Evolutionary conservation across 257 asterid species (phyloP), one percentile per base, ranked within the genome.

Genomic region (Solanum virginianum): DNA sequence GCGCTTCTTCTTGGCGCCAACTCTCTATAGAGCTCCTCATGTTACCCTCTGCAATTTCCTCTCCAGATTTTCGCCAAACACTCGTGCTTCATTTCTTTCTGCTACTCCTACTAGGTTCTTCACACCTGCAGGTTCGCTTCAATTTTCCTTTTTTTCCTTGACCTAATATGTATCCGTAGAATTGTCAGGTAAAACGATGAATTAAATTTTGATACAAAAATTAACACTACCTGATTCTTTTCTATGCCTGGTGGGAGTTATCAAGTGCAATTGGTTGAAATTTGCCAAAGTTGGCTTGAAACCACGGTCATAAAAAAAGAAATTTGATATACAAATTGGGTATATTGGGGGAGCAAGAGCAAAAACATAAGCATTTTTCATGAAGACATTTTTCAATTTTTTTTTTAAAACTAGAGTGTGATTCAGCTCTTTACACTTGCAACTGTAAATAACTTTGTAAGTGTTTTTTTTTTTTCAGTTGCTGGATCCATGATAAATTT

Each of bases 21-120:
- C 80, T 71, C 6, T 18, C 55, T 43, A 20, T 43, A 47, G 56
- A 43, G 80, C 80, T 70, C 79, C 29, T 70, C 79, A 53, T 45
- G 47, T 41, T 70, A 9, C 10, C 17, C 22, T 71, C 54, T 60
- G 85, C 43, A 39, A 83, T 39, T 82, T 82, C 68, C 69, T 80
- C 54, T 53, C 86, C 29, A 88, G 74, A 87, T 82, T 75, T 82
- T 29, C 85, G 26, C 49, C 80, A 4, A 84, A 56, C 66, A 85
- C 81, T 57, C 49, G 82, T 84, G 82, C 14, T 5, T 59, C 47
- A 1, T 36, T 68, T 26, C 13, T 5, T 24, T 24, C 62, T 74
- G 14, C 49, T 74, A 47, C 82, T 75, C 62, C 62, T 7, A 7
- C 41, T 49, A 49, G 45, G 41, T 45, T 75, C 62, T 49, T 75